A percentile compares a stretch with the other conserved stretches of the same genome.
Evolutionary conservation across 176 grass and related monocot genomes (phyloP).

Genomic region (Pharus latifolius): DNA sequence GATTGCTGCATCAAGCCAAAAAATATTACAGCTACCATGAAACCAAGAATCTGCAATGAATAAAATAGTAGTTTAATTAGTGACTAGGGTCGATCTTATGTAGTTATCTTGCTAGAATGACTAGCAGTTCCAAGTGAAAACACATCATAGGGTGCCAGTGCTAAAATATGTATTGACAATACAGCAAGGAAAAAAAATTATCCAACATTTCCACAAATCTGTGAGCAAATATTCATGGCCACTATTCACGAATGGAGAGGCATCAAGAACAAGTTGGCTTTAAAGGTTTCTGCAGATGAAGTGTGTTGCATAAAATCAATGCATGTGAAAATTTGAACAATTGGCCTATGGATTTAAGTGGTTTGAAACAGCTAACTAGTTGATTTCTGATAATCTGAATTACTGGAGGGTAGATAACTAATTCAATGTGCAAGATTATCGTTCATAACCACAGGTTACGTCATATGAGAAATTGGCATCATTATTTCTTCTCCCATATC

Average conservation of each 20-base stretch:
- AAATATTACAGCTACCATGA: slow-evolving; percentile 73
- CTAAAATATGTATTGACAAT: neutral
- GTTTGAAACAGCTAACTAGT: neutral
- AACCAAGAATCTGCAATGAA: slow-evolving; percentile 74
- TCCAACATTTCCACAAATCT: neutral
- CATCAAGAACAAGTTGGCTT: neutral
- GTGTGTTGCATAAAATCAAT: neutral
- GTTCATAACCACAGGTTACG: neutral
- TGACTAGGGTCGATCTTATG: neutral
- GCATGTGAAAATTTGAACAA: neutral
- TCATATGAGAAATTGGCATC: too few species aligned
- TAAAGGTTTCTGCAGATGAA: neutral
- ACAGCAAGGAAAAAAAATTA: slow-evolving; percentile 6
- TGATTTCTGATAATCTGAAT: neutral
- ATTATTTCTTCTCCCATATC: neutral
- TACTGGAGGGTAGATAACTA: too few species aligned
- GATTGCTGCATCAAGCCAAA: slow-evolving; percentile 86
- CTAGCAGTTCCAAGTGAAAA: neutral
- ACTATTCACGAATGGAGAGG: neutral
- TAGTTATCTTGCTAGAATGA: neutral
- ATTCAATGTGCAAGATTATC: neutral
- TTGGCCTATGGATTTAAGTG: neutral
- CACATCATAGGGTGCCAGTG: neutral
- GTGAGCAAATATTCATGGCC: neutral
- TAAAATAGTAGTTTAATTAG: slow-evolving; percentile 2